phyloP scores from a whole-genome alignment of 148 eudicot species.

The Heliosperma pusillum region DNA sequence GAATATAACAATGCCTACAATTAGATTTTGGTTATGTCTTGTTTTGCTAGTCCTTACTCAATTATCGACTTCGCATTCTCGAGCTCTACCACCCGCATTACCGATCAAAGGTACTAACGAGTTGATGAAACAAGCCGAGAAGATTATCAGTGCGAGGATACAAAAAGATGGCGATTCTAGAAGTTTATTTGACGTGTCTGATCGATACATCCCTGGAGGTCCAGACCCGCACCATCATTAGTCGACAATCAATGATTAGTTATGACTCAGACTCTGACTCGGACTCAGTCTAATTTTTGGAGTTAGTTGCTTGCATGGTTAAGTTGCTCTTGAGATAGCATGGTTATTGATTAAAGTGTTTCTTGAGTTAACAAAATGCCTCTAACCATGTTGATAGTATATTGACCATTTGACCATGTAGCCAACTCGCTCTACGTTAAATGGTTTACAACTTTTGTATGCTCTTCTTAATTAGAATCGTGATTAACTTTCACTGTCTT shows the following conservation, averaged over 20 bases:
- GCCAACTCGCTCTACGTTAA: neutral
- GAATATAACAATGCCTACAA: slow-evolving; percentile 22
- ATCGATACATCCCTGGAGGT: slow-evolving; percentile 44
- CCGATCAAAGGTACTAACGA: neutral
- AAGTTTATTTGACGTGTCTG: slow-evolving; percentile 9
- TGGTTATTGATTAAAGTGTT: no score
- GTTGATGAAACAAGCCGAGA: slow-evolving; percentile 29
- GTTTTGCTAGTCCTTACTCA: slow-evolving; percentile 17
- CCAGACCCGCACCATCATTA: slow-evolving; percentile 52
- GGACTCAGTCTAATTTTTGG: neutral
- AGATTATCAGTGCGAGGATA: slow-evolving; percentile 31
- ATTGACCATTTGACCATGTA: neutral
- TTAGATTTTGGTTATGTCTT: slow-evolving; percentile 32
- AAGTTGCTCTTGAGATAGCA: no score
- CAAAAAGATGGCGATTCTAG: slow-evolving; percentile 7
- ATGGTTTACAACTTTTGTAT: no score
- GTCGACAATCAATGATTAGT: neutral
- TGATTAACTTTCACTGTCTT: no score
- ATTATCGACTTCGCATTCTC: slow-evolving; percentile 17
- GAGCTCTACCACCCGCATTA: slow-evolving; percentile 15
- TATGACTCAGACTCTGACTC: neutral
- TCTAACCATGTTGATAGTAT: neutral
- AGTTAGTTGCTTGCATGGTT: neutral
- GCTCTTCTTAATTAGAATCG: no score
- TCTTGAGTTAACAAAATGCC: neutral